Evolutionary conservation across 441 rosid genomes (phyloP).

Genomic region (Gossypium gossypioides): DNA sequence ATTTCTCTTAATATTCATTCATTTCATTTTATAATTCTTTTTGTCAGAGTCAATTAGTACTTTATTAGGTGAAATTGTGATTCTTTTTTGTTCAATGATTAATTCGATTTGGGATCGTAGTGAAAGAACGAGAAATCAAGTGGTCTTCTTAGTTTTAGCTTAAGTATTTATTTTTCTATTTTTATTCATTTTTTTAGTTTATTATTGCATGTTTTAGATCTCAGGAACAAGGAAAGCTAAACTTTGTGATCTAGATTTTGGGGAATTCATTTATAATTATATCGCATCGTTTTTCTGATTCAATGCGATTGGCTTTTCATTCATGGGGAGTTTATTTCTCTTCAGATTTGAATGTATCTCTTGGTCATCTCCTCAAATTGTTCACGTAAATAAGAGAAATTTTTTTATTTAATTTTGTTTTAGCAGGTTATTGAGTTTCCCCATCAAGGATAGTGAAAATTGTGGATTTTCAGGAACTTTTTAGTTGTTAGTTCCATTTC

Average conservation of each 20-base stretch:
- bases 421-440: conserved; percentile 18
- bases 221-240: conserved; percentile 1
- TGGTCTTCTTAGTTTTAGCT: conserved; percentile 2
- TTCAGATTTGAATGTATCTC: neutral
- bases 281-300: neutral
- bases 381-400: neutral
- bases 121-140: neutral
- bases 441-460: conserved; percentile 11
- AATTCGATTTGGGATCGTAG: conserved; percentile 1
- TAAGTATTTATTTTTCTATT: too few species aligned
- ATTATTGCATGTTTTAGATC: conserved; percentile 9
- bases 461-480: conserved; percentile 18
- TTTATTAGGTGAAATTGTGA: neutral
- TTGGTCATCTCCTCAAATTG: neutral
- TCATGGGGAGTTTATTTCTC: neutral
- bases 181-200: neutral
- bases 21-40: neutral
- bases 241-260: conserved; percentile 6
- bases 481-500: conserved; percentile 16
- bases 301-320: neutral
- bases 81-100: neutral
- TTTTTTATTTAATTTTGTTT: conserved; percentile 7
- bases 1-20: neutral
- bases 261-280: neutral
- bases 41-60: neutral